Base-by-base conservation (phyloP, 192 early-diverging fungal species). In the Podila horticola region DNA sequence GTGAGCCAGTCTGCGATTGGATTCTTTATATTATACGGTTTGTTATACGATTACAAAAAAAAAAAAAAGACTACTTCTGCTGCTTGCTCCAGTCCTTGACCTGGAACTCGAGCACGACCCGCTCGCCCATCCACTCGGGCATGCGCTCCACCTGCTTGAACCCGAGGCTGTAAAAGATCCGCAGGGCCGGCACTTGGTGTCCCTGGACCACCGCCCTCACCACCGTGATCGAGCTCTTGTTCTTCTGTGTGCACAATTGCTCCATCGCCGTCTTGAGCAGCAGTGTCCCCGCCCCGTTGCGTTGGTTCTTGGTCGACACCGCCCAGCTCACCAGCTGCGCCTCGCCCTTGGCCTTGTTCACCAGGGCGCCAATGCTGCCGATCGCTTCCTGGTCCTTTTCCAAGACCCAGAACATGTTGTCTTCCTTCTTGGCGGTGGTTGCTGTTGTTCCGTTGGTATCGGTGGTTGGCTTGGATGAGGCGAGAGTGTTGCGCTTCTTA, bases 41-140 rank as follows among this genome's bases (percentile, higher is more conserved):
- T n/a, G n/a, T 22, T 55, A 55, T 24, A 22, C 6, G 52, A 55
- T 22, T 6, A n/a, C 24, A 4, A 55, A 55, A 55, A 20, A 55
- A 55, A 55, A 55, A 55, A 2, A 0, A 17, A 12, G 3, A 9
- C 36, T 64, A 49, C n/a, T 64, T 9, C 20, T 64, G 36, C 19
- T 63, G 62, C 50, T 64, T 49, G 61, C 52, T 17, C 76, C 76
- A 79, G 26, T 79, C 76, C 70, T 79, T 72, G 55, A 41, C 34
- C 8, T 10, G 19, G 22, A 79, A 68, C 66, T 79, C 76, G 65
- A 79, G 17, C 15, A 64, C 61, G 2, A 79, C 76, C 19, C 51
- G 67, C 66, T 79, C 76, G 4, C 76, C 70, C 66, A 79, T 41
- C 76, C 69, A 72, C 45, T 79, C 76, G 11, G 76, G 76, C 1